Percentiles rank a stretch among this genome's conserved stretches.
These are phyloP conservation scores for Prunus padus DNA, from an alignment of 306 rosid genomes.

Conservation along the genomic window DNA sequence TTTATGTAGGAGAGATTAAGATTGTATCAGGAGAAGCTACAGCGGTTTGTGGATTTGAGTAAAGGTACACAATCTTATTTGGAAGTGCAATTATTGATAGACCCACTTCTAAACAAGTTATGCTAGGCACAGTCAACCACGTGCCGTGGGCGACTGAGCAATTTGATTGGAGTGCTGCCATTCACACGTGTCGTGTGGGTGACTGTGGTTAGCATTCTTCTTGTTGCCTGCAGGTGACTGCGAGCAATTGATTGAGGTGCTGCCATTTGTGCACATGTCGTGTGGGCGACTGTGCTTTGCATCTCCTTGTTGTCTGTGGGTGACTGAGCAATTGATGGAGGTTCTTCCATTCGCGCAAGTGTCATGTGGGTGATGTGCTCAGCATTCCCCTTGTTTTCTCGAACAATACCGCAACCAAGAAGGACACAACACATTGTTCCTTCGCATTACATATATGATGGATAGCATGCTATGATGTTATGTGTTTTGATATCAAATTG, in stretches of 20 bases:
- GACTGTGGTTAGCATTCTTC: neutral
- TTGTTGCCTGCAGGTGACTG: neutral
- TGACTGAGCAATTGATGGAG: neutral
- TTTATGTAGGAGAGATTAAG: conserved; percentile 67
- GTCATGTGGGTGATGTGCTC: neutral
- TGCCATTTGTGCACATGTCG: neutral
- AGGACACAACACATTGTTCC: neutral
- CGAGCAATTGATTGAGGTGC: neutral
- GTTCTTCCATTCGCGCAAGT: neutral
- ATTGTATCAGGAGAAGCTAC: conserved; percentile 64
- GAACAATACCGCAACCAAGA: neutral
- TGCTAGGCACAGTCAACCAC: neutral
- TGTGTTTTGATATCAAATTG: neutral
- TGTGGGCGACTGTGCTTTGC: neutral
- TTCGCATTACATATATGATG: neutral
- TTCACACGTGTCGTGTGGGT: neutral
- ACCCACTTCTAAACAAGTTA: neutral
- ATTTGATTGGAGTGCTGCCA: neutral
- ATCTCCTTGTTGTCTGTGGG: neutral
- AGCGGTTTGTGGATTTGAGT: conserved; percentile 52
- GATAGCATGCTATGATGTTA: neutral
- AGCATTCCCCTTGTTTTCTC: neutral
- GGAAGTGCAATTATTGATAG: neutral
- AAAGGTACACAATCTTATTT: conserved; percentile 47
- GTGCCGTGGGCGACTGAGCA: neutral